phyloP scores from a whole-genome alignment of 75 land plant species.

The Cunninghamia lanceolata region DNA sequence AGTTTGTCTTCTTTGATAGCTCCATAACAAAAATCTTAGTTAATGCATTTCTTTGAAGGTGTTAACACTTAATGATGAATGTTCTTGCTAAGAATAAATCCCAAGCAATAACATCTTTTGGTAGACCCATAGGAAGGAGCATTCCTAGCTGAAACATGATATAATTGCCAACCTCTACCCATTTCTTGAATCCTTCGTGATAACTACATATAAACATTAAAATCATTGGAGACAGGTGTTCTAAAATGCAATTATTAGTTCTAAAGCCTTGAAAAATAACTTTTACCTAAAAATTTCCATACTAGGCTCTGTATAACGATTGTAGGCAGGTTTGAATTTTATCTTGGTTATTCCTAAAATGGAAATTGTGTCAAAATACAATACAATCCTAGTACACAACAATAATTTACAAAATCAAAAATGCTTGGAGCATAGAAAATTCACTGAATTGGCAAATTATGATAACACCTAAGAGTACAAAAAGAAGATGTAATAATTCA shows the following conservation, averaged over 20 bases:
- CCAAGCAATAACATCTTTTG: slow-evolving; percentile 98
- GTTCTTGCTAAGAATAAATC: slow-evolving; percentile 95
- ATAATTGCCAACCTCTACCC: slow-evolving; percentile 98
- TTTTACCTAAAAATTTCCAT: slow-evolving; percentile 96
- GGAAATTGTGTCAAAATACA: slow-evolving; percentile 10
- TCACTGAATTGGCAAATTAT: neutral
- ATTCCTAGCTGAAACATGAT: slow-evolving; percentile 98
- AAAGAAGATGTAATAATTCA: neutral
- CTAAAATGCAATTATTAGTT: neutral
- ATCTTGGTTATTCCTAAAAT: no score
- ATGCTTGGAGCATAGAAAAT: neutral
- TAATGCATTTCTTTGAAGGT: no score
- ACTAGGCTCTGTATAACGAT: slow-evolving; percentile 97
- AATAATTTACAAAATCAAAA: neutral
- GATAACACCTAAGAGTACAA: neutral
- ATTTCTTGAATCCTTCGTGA: slow-evolving; percentile 85
- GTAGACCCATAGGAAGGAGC: slow-evolving; percentile 95
- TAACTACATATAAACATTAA: slow-evolving; percentile 48
- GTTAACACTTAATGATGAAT: no score
- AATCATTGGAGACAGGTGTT: no score
- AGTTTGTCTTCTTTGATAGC: no score
- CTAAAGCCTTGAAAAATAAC: neutral
- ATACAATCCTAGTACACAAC: slow-evolving; percentile 1
- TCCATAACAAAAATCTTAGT: no score
- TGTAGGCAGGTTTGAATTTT: no score